These are phyloP conservation scores for Aspergillus biplanus DNA, from an alignment of 495 filamentous ascomycete genomes.

Conservation along the genomic window DNA sequence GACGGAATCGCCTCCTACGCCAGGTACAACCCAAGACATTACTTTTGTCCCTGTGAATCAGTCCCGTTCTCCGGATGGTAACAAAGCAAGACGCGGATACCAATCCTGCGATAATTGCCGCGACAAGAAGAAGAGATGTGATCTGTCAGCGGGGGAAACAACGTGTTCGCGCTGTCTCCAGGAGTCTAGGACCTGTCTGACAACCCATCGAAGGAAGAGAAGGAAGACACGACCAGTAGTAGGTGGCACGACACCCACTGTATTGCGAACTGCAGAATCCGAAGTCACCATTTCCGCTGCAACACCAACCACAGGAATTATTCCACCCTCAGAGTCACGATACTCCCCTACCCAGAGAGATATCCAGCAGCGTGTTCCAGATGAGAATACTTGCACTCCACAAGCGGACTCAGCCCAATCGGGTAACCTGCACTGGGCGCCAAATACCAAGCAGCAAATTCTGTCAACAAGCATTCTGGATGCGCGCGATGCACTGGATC, in stretches of 20 bases:
- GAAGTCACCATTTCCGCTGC: background rate
- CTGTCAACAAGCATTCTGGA: conserved; percentile 5
- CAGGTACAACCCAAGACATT: background rate
- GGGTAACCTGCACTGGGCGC: background rate
- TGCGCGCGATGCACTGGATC: conserved; percentile 2
- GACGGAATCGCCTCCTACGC: background rate
- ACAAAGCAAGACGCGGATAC: conserved; percentile 3
- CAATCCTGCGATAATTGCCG: conserved; percentile 10
- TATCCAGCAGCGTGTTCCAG: background rate
- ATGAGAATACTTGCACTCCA: background rate
- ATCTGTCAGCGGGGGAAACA: background rate
- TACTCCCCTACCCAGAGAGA: background rate
- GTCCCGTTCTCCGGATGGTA: background rate
- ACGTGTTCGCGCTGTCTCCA: background rate
- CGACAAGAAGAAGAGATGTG: conserved; percentile 7
- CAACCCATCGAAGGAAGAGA: background rate
- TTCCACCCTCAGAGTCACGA: background rate
- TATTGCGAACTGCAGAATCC: background rate
- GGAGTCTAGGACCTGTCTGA: background rate
- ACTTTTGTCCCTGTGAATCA: conserved; percentile 7
- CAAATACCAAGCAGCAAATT: conserved; percentile 2
- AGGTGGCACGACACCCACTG: background rate
- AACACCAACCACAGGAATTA: background rate
- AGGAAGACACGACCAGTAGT: background rate
- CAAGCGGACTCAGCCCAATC: background rate